Conservation (phyloP, 441 rosid species). For the Macaranga tanarius region DNA sequence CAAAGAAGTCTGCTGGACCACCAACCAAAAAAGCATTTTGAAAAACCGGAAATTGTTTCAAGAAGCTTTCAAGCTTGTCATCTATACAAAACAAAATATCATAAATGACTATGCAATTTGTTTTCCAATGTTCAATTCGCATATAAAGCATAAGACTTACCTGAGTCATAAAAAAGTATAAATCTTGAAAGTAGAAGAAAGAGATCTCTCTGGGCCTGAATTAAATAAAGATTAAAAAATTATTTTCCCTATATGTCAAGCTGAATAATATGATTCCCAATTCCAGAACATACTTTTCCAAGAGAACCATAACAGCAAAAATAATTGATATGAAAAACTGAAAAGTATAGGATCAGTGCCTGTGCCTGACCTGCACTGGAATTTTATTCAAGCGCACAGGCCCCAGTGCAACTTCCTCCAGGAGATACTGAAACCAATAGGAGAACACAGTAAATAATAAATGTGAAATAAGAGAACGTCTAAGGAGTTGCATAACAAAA, state of each 20-base stretch:
- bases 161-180: slow-evolving; percentile 86
- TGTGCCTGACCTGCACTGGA: slow-evolving; percentile 67
- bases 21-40: slow-evolving; percentile 88
- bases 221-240: slow-evolving; percentile 5
- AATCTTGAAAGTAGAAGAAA: slow-evolving; percentile 84
- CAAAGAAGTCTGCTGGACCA: slow-evolving; percentile 86
- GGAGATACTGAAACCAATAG: slow-evolving; percentile 64
- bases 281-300: not conserved
- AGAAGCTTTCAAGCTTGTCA: slow-evolving; percentile 76
- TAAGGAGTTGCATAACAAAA: not conserved
- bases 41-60: slow-evolving; percentile 68
- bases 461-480: slow-evolving; percentile 9
- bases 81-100: slow-evolving; percentile 42
- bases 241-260: slow-evolving; percentile 2
- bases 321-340: not conserved
- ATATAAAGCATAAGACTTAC: slow-evolving; percentile 32
- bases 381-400: slow-evolving; percentile 58
- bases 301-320: not conserved
- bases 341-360: slow-evolving; percentile 2
- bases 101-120: slow-evolving; percentile 9
- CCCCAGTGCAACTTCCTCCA: slow-evolving; percentile 81
- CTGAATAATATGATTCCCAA: not conserved
- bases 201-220: slow-evolving; percentile 85
- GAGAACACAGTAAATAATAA: not conserved
- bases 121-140: slow-evolving; percentile 3